Conservation (phyloP, 805 yeast species). For the Lipomyces orientalis region DNA sequence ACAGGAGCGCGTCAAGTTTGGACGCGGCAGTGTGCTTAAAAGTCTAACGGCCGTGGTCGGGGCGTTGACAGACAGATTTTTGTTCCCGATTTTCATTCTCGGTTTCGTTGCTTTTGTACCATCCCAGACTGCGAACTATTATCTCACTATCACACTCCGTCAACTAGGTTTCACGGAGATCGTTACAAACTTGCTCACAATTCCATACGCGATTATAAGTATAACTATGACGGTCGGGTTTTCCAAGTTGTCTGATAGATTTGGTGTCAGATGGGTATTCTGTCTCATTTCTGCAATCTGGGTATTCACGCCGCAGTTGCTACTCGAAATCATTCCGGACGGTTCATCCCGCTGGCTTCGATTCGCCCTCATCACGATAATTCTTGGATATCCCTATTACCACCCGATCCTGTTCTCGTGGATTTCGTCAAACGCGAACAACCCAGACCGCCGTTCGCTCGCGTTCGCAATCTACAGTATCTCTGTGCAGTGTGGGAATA, state of each 20-base stretch:
- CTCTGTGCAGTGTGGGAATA: conserved; percentile 63
- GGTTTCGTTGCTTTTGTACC: conserved; percentile 34
- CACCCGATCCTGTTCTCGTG: conserved; percentile 63
- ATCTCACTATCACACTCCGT: conserved; percentile 55
- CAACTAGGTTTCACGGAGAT: conserved; percentile 58
- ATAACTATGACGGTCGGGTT: conserved; percentile 42
- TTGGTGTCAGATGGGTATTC: conserved; percentile 30
- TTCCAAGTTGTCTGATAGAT: conserved; percentile 28
- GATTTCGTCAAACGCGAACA: conserved; percentile 66
- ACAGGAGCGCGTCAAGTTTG: conserved; percentile 40
- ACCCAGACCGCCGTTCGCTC: conserved; percentile 66
- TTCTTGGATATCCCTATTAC: conserved; percentile 54
- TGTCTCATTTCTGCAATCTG: conserved; percentile 32
- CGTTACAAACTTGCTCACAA: conserved; percentile 57
- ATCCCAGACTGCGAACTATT: conserved; percentile 28
- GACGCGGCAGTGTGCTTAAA: conserved; percentile 57
- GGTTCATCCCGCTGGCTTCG: conserved; percentile 32
- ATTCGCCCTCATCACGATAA: conserved; percentile 37
- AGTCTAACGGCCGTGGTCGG: conserved; percentile 33
- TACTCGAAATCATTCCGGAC: conserved; percentile 39
- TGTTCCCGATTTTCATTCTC: conserved; percentile 29
- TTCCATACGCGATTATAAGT: conserved; percentile 52
- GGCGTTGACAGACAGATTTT: conserved; percentile 19
- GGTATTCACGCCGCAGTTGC: conserved; percentile 31
- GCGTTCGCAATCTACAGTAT: conserved; percentile 69